These are phyloP conservation scores for Lasiodiplodia sp. DNA, from an alignment of 2,329 filamentous ascomycete genomes.

Conservation along the genomic window DNA sequence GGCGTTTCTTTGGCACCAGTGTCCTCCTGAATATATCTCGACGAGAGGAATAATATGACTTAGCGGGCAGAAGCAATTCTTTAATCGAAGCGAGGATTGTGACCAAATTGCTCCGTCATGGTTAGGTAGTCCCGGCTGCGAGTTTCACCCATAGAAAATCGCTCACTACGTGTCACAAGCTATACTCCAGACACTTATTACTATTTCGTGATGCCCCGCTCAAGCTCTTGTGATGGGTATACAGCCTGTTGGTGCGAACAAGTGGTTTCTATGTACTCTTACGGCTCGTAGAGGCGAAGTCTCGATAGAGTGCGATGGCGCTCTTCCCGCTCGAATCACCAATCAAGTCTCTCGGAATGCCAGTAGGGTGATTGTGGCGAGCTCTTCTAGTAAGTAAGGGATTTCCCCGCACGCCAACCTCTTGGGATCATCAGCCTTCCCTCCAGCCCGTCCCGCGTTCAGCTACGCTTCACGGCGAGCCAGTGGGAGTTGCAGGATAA, in stretches of 20 bases:
- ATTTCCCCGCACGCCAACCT: neutral
- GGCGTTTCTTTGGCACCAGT: neutral
- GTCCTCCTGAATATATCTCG: neutral
- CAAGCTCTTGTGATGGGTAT: neutral
- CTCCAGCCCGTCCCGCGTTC: neutral
- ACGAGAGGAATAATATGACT: neutral
- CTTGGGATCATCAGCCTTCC: neutral
- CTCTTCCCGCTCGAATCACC: neutral
- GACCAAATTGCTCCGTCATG: neutral
- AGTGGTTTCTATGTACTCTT: neutral
- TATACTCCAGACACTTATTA: neutral
- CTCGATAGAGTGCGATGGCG: neutral
- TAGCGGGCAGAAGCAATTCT: neutral
- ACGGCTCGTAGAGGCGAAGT: neutral
- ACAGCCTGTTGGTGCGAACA: neutral
- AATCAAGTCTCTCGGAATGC: neutral
- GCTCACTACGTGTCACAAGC: neutral
- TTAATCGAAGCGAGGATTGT: neutral
- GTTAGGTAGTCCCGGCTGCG: neutral
- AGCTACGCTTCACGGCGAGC: neutral
- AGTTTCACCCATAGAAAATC: neutral
- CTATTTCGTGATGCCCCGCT: no score
- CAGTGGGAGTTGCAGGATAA: neutral
- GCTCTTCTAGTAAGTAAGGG: neutral
- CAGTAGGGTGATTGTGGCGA: neutral